Evolutionary conservation across 2,329 filamentous ascomycete genomes (phyloP), one percentile per base, ranked within the genome.

Genomic region (Macroventuria anomochaeta): DNA sequence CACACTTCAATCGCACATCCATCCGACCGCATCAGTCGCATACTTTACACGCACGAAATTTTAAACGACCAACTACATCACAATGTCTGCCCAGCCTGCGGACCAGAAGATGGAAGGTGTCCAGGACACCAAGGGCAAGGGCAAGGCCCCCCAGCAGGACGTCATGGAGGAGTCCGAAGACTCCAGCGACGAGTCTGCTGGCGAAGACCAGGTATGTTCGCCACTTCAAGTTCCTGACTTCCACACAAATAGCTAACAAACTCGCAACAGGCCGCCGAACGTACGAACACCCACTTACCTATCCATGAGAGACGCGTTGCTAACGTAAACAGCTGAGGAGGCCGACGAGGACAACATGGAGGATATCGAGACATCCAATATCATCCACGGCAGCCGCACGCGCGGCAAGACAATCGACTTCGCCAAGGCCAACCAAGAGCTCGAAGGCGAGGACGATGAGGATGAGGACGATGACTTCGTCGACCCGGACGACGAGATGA

Each of bases 361-460:
- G 74, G 93, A 93, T 78, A 97, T 99, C 75, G 91, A 96, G 73
- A 81, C 85, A 52, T 85, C 85, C 75, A 97, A 97, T 83, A 96
- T 97, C 75, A 87, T 97, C 72, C 39, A 48, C 33, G 75, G 79
- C 54, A 84, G 82, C 61, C 93, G 95, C 76, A 97, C 93, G 60
- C 93, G 93, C 71, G 93, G 93, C 72, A 90, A 91, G 77, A 84
- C 87, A 71, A 97, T 97, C 74, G 91, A 97, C 82, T 97, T 91
- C 78, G 89, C 89, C 69, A 92, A 96, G 81, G 93, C 93, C 17
- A 91, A 91, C 21, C 83, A 89, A 77, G 87, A 96, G 76, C 84
- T 89, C 67, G 86, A 85, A 39, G 85, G 82, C 60, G 85, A 86
- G n/a, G 87, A 90, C 7, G 89, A 93, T 5, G 89, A 91, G 12